Percentiles rank a stretch among this genome's conserved stretches.
These are phyloP conservation scores for Coffea humblotiana DNA, from an alignment of 305 asterid genomes.

Conservation along the genomic window DNA sequence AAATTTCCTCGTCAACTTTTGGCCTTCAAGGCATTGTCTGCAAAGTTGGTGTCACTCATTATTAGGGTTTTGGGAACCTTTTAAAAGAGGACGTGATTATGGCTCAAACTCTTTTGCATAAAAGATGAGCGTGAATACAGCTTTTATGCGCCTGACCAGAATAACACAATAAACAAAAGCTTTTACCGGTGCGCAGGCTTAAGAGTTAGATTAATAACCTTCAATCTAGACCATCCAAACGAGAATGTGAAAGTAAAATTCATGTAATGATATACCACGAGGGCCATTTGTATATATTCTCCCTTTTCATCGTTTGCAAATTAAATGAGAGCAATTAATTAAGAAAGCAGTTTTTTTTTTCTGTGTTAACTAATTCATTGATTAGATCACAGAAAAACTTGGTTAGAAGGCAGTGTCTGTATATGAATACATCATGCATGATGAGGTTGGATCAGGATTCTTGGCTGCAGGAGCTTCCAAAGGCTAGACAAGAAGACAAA, in stretches of 20 bases:
- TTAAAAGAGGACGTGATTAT: slow-evolving; percentile 20
- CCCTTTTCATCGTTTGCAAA: neutral
- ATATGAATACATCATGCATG: neutral
- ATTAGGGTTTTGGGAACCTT: slow-evolving; percentile 17
- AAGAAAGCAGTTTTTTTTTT: neutral
- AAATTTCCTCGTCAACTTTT: neutral
- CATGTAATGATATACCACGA: no score
- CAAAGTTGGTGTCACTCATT: slow-evolving; percentile 18
- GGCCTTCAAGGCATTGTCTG: slow-evolving; percentile 23
- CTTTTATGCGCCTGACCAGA: neutral
- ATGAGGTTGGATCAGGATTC: slow-evolving; percentile 9
- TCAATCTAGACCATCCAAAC: no score
- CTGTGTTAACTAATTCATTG: neutral
- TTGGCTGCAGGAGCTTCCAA: slow-evolving; percentile 3
- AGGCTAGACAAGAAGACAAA: slow-evolving; percentile 17
- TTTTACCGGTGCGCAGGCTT: no score
- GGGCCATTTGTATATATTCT: no score
- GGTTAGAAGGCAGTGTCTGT: neutral
- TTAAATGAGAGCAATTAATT: neutral
- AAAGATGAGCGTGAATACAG: neutral
- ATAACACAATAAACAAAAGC: neutral
- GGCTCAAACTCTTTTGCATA: slow-evolving; percentile 23
- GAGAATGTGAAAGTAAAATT: no score
- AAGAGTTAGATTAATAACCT: no score
- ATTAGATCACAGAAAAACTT: neutral